These are phyloP conservation scores for Colletotrichum neosansevieriae DNA, from an alignment of 2,329 filamentous ascomycete species.

Conservation along the genomic window DNA sequence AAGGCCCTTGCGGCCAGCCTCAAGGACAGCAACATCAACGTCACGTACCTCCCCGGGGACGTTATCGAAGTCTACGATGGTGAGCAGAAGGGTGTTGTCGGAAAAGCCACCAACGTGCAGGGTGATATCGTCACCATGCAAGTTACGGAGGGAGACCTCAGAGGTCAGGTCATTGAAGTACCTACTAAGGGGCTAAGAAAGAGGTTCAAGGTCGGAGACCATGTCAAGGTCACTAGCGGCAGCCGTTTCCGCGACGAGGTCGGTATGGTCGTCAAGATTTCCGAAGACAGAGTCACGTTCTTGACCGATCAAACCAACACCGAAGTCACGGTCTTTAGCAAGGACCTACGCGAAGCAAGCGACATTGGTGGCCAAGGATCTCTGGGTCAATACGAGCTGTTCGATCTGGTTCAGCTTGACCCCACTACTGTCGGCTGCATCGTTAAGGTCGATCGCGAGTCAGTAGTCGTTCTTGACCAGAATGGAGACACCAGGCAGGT, in stretches of 20 bases:
- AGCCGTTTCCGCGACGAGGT: constrained; percentile 96
- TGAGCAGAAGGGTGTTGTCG: constrained; percentile 91
- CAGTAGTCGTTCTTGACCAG: constrained; percentile 89
- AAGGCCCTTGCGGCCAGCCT: constrained; percentile 90
- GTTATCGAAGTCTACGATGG: constrained; percentile 97
- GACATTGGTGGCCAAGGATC: constrained; percentile 89
- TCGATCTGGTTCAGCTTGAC: constrained; percentile 95
- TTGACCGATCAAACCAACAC: constrained; percentile 92
- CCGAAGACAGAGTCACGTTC: constrained; percentile 91
- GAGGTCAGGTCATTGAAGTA: constrained; percentile 89
- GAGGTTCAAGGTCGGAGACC: constrained; percentile 91
- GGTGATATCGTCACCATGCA: constrained; percentile 92
- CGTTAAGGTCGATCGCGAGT: constrained; percentile 95
- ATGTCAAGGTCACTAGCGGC: constrained; percentile 98
- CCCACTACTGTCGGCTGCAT: constrained; percentile 92
- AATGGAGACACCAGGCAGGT: constrained; percentile 85
- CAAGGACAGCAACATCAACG: constrained; percentile 83
- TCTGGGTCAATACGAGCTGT: constrained; percentile 89
- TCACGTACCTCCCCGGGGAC: constrained; percentile 91
- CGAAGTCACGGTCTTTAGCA: constrained; percentile 98
- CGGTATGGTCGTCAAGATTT: constrained; percentile 95
- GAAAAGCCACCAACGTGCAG: constrained; percentile 86
- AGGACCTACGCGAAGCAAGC: constrained; percentile 91
- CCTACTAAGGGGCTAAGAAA: constrained; percentile 94
- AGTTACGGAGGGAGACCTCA: constrained; percentile 85